Conservation (phyloP, 345 rosid genomes). For the Durio zibethinus region DNA sequence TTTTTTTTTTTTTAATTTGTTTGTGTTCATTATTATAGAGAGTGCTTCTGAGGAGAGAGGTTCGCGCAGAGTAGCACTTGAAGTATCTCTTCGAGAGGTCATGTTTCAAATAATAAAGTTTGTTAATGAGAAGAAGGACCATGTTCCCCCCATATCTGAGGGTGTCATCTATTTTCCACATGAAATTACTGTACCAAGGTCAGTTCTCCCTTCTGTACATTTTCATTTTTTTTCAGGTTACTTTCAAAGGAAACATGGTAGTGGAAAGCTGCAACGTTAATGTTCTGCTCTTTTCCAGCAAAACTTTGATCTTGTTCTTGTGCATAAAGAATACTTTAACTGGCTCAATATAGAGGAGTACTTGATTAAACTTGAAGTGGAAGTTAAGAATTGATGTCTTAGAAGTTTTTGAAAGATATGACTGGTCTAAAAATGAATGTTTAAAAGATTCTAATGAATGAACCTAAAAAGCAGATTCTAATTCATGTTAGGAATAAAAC, state of each 20-base stretch:
- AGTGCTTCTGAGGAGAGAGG: slow-evolving; percentile 56
- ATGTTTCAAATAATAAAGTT: slow-evolving; percentile 87
- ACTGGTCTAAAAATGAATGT: neutral
- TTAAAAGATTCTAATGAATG: neutral
- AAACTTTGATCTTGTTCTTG: neutral
- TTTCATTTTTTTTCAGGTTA: slow-evolving; percentile 3
- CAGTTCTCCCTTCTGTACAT: slow-evolving; percentile 31
- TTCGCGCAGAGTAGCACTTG: slow-evolving; percentile 65
- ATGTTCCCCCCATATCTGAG: slow-evolving; percentile 82
- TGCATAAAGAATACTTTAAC: neutral
- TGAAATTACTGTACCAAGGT: slow-evolving; percentile 88
- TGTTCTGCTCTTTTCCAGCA: neutral
- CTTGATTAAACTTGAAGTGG: neutral
- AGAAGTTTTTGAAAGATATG: neutral
- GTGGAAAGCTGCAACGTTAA: neutral
- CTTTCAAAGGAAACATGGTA: neutral
- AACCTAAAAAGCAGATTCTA: neutral
- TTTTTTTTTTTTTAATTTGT: neutral
- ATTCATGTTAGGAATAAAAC: neutral
- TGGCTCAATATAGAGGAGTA: neutral
- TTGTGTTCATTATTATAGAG: slow-evolving; percentile 34
- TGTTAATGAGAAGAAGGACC: slow-evolving; percentile 94
- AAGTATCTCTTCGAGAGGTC: slow-evolving; percentile 76
- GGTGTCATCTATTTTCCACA: slow-evolving; percentile 72
- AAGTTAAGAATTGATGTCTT: neutral